A percentile compares a stretch with the other conserved stretches of the same genome.
Conservation (phyloP, 352 stramenopile genomes). For the Phytopythium vexans region DNA sequence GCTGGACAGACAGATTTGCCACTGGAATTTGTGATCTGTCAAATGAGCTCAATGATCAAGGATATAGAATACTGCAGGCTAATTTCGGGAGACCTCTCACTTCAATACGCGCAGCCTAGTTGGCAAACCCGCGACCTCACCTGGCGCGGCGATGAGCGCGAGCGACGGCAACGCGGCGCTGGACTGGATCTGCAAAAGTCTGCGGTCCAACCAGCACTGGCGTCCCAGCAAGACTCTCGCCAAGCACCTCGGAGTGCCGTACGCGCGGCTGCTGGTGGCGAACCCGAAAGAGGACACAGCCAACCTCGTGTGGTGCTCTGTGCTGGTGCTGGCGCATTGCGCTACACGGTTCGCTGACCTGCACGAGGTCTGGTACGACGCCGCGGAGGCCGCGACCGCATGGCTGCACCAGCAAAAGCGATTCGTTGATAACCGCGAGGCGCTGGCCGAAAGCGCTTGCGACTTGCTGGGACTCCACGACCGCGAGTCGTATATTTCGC, state of each 20-base stretch:
- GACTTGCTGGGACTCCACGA: slow-evolving; percentile 28
- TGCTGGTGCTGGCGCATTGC: slow-evolving; percentile 44
- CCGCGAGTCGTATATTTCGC: slow-evolving; percentile 5
- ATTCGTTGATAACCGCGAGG: slow-evolving; percentile 45
- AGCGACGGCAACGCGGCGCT: slow-evolving; percentile 3
- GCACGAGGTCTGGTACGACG: slow-evolving; percentile 52
- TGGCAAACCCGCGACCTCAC: too few species aligned
- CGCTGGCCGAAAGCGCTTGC: slow-evolving; percentile 48
- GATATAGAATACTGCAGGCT: too few species aligned
- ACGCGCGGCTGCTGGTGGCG: slow-evolving; percentile 24
- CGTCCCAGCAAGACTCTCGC: slow-evolving; percentile 39
- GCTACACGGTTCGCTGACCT: slow-evolving; percentile 35
- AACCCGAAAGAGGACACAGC: slow-evolving; percentile 40
- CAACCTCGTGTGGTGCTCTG: slow-evolving; percentile 51
- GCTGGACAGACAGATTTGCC: too few species aligned
- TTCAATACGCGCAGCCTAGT: too few species aligned
- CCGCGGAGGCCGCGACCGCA: slow-evolving; percentile 19
- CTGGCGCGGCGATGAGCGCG: too few species aligned
- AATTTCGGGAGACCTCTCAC: too few species aligned
- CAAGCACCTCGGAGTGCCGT: slow-evolving; percentile 35
- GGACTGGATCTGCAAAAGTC: slow-evolving; percentile 32
- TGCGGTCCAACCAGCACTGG: slow-evolving; percentile 32
- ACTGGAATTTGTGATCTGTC: too few species aligned
- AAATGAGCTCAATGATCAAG: too few species aligned
- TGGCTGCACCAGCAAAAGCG: slow-evolving; percentile 52